Percentiles rank a stretch among this genome's conserved stretches.
phyloP scores from a whole-genome alignment of 176 grass and related monocot genomes.

The Tuctoria greenei region DNA sequence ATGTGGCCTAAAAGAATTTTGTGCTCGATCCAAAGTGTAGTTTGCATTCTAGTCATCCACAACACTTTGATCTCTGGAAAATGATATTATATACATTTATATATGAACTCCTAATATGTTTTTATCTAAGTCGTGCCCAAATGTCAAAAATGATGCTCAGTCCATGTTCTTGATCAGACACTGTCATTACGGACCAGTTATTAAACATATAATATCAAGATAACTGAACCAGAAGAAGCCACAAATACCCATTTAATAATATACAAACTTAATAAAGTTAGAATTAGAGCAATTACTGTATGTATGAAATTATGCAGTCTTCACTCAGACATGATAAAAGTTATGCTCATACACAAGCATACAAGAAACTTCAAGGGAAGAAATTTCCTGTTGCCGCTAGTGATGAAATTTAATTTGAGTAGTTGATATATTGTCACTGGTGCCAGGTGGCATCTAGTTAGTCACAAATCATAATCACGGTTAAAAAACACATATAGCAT shows the following conservation, averaged over 20 bases:
- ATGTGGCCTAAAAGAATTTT: no score
- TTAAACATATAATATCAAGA: constrained; percentile 10
- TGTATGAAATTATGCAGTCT: background rate
- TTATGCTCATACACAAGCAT: background rate
- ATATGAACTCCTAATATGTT: background rate
- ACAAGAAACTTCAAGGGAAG: background rate
- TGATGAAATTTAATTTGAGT: background rate
- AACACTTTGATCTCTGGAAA: background rate
- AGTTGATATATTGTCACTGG: background rate
- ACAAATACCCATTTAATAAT: background rate
- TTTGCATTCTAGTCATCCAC: no score
- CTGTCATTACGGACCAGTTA: background rate
- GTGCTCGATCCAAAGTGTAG: no score
- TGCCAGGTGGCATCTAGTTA: constrained; percentile 13
- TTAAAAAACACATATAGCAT: background rate
- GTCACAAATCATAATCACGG: background rate
- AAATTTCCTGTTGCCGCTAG: background rate
- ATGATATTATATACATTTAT: background rate
- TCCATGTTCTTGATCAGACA: background rate
- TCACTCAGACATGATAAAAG: background rate
- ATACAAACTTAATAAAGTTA: background rate
- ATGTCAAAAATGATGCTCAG: background rate
- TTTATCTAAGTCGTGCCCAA: background rate
- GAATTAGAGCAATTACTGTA: background rate
- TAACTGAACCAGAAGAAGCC: background rate